Conservation (phyloP, 164 flowering plant species). For the Magnolia officinalis region DNA sequence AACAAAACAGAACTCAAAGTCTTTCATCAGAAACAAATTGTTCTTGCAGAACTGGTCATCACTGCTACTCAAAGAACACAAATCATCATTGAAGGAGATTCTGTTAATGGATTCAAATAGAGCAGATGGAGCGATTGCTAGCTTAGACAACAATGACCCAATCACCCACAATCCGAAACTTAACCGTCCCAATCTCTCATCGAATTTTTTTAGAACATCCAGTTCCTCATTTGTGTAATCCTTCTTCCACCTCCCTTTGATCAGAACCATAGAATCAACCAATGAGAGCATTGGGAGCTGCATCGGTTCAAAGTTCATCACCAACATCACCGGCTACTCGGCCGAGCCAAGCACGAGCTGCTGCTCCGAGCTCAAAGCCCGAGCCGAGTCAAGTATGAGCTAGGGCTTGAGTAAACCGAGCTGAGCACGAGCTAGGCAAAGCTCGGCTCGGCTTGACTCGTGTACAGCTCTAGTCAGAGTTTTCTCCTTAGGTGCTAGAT, state of each 20-base stretch:
- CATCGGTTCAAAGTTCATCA: constrained; percentile 60
- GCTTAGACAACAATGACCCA: constrained; percentile 67
- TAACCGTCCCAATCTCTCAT: constrained; percentile 57
- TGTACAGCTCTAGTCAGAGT: no score
- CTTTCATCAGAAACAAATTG: constrained; percentile 61
- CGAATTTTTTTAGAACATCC: constrained; percentile 50
- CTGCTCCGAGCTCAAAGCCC: no score
- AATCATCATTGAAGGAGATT: constrained; percentile 32
- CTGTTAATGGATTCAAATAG: constrained; percentile 64
- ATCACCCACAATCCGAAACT: constrained; percentile 67
- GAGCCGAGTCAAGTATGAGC: no score
- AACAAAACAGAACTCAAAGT: constrained; percentile 42
- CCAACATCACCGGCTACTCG: constrained; percentile 4
- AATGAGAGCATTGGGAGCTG: constrained; percentile 52
- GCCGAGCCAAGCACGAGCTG: no score
- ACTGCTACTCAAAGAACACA: constrained; percentile 22
- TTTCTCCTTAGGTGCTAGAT: no score
- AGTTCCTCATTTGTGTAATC: constrained; percentile 59
- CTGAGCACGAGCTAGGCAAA: no score
- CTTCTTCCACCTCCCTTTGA: constrained; percentile 58
- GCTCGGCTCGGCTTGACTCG: no score
- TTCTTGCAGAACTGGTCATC: constrained; percentile 60
- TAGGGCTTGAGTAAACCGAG: no score
- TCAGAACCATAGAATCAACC: constrained; percentile 58
- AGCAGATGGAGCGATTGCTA: constrained; percentile 60